Base-by-base conservation (phyloP, 2,329 filamentous ascomycete species). In the Fusarium chuoi region DNA sequence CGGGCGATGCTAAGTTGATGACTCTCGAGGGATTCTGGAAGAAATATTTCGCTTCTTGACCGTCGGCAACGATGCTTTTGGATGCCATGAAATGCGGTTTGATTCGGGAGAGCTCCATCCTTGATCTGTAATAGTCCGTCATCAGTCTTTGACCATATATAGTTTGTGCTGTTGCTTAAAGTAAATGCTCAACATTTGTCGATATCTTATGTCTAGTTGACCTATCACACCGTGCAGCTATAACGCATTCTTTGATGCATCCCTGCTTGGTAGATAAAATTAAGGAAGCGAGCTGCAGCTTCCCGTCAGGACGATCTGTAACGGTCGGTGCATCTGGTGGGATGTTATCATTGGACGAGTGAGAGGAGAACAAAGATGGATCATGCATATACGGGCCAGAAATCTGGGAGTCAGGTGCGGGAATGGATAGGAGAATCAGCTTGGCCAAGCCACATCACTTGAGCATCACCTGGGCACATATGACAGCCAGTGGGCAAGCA, bases 1-100 rank as follows among this genome's bases (percentile, higher is more conserved):
- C 70, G 7, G 75, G 71, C 0, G 74, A 71, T 14, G 62, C 65
- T 8, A 68, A 76, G 48, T 39, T 81, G 61, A 74, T 68, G 59
- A 79, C 78, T 11, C 51, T 78, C 12, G 77, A 75, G 60, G 39
- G 51, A 20, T 82, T 80, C 57, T 65, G 77, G 57, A 36, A 62
- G 58, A 77, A 77, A 48, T 69, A 78, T 42, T 76, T 80, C 56
- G 41, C 69, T 44, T 44, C 61, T 36, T 79, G 33, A 66, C 20
- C 7, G 22, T n/a, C 7, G 7, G 11, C 3, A 30, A n/a, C 8
- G 28, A 17, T 13, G 18, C 15, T 18, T 18, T 17, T 10, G 13
- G 12, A 12, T 22, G 11, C 2, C 36, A 9, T 24, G n/a, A 26
- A 28, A 17, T 30, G 11, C 11, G 18, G 7, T 15, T 22, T n/a